Evolutionary conservation across 495 filamentous ascomycete genomes (phyloP), one percentile per base, ranked within the genome.

Genomic region (Tirmania nivea): DNA sequence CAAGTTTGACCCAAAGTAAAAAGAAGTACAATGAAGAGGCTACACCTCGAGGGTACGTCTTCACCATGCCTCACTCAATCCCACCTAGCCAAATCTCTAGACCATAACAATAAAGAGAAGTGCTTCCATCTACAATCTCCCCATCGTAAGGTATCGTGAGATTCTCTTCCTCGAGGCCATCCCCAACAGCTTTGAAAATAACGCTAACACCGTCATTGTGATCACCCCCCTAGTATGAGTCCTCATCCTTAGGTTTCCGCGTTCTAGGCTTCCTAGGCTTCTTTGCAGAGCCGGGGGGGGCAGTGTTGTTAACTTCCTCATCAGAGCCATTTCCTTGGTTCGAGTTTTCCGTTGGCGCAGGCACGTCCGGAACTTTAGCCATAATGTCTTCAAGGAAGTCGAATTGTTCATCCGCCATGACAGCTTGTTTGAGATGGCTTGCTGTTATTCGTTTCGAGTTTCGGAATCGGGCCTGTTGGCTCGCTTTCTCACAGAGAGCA

Each of bases 301-400:
- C 39, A 45, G 4, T 45, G 17, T 45, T 45, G 39, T 19, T 19
- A 5, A 8, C 39, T 19, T 45, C 39, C 17, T 45, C 39, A 4
- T 45, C 39, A 4, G 39, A 45, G 2, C 14, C 39, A 6, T 45
- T 45, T 14, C 39, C 39, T 14, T 45, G 39, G 17, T 19, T 45
- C 48, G 48, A 7, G 20, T 50, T 50, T 25, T 49, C 56, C 10
- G 55, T 31, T 9, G 62, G 58, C 5, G 54, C 42, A 17, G 80
- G 75, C 49, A 75, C 83, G 62, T 89, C 85, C 4, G 82, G 78
- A 0, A 96, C 80, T 60, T 86, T 87, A 54, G 78, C 69, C 48
- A 94, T 87, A 57, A 94, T 94, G n/a, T 94, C 86, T 37, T 73
- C 70, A 52, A 97, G 70, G 60, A 96, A 97, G 67, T 97, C 90